Evolutionary conservation across 345 rosid genomes (phyloP).

Genomic region (Eucalyptus globulus): DNA sequence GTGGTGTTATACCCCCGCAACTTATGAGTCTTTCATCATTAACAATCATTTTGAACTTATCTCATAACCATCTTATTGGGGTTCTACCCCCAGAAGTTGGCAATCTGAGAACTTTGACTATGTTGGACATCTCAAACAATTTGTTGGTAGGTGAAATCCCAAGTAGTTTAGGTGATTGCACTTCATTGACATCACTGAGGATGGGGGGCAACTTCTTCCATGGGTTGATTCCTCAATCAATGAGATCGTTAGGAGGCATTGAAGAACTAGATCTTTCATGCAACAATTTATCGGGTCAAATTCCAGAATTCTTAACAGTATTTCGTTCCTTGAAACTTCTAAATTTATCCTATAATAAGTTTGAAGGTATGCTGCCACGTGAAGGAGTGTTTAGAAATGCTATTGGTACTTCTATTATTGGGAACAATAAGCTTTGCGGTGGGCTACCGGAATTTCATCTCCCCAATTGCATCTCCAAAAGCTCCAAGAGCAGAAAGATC

Average conservation of each 20-base stretch:
- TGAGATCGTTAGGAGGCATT: rapidly evolving
- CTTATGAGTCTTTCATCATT: neutral
- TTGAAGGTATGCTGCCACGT: neutral
- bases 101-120: neutral
- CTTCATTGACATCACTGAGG: neutral
- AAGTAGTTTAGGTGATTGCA: neutral
- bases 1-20: rapidly evolving
- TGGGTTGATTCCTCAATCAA: rapidly evolving
- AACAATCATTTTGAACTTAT: neutral
- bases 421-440: neutral
- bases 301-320: neutral
- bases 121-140: neutral
- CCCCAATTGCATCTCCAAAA: neutral
- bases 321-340: neutral
- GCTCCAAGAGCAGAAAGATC: neutral
- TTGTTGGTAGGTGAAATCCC: neutral
- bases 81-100: neutral
- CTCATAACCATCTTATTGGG: neutral
- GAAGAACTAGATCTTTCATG: neutral
- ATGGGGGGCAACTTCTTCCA: neutral
- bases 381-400: neutral
- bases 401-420: neutral
- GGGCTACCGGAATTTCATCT: neutral
- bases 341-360: neutral
- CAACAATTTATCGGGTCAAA: neutral